These are phyloP conservation scores for Setaria viridis DNA, from an alignment of 202 grass and related monocot genomes.

Conservation along the genomic window DNA sequence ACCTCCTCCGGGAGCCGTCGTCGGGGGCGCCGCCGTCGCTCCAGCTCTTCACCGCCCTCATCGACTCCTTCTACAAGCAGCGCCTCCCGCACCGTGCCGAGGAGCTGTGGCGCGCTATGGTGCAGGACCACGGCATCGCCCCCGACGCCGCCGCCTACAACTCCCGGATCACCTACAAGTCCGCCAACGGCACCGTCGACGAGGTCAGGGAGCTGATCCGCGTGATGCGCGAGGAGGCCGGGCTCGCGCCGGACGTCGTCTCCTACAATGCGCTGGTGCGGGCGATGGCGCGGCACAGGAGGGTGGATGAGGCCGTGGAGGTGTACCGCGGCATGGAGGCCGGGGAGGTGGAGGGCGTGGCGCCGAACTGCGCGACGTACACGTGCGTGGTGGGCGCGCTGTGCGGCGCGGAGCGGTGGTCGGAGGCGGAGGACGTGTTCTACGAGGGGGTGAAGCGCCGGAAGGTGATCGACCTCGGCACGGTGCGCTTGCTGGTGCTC, in stretches of 20 bases:
- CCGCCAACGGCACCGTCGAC: conserved; percentile 53
- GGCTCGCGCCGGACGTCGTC: conserved; percentile 56
- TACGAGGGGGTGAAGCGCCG: conserved; percentile 60
- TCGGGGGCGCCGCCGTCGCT: conserved; percentile 35
- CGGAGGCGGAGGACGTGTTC: conserved; percentile 61
- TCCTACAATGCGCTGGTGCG: conserved; percentile 66
- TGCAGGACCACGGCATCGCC: conserved; percentile 54
- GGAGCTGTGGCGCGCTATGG: conserved; percentile 79
- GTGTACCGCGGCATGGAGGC: conserved; percentile 59
- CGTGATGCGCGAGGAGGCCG: conserved; percentile 51
- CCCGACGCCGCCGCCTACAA: conserved; percentile 73
- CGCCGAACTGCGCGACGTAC: conserved; percentile 60
- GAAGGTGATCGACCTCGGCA: conserved; percentile 63
- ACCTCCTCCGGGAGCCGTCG: conserved; percentile 58
- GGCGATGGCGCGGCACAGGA: conserved; percentile 43
- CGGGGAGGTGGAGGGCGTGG: conserved; percentile 33
- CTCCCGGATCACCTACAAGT: conserved; percentile 62
- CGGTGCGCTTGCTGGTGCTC: conserved; percentile 58
- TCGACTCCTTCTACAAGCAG: conserved; percentile 93
- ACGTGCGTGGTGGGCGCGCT: conserved; percentile 48
- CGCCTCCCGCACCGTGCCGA: conserved; percentile 62
- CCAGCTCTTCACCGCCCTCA: conserved; percentile 69
- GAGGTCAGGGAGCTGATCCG: conserved; percentile 65
- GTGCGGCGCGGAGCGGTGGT: conserved; percentile 58
- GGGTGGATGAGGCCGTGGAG: conserved; percentile 59